Conservation (phyloP, 306 rosid species). For the Vigna reflexopilosa region DNA sequence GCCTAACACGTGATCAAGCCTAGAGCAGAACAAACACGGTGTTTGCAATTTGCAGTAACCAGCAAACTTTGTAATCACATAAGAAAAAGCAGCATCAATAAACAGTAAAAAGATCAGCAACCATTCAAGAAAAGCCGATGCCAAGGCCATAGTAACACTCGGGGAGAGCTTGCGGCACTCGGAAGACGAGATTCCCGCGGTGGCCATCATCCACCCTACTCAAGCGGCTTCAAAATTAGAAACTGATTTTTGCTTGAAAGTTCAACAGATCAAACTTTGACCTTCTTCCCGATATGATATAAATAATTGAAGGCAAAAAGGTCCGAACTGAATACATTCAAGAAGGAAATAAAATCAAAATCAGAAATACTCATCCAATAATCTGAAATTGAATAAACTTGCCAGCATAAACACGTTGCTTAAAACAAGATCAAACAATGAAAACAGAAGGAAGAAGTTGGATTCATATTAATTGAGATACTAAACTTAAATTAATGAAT, state of each 20-base stretch:
- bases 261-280: conserved; percentile 48
- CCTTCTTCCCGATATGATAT: conserved; percentile 46
- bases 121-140: conserved; percentile 85
- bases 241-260: conserved; percentile 37
- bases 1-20: conserved; percentile 89
- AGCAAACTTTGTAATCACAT: conserved; percentile 74
- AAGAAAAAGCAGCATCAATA: conserved; percentile 68
- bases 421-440: conserved; percentile 43
- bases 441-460: conserved; percentile 6
- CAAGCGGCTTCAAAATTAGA: conserved; percentile 42
- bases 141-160: conserved; percentile 51
- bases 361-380: conserved; percentile 37
- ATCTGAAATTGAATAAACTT: conserved; percentile 16
- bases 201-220: conserved; percentile 50
- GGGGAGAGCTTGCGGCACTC: conserved; percentile 35
- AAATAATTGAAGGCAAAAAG: conserved; percentile 46
- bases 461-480: conserved; percentile 9
- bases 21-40: conserved; percentile 90
- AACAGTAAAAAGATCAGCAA: conserved; percentile 73
- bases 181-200: conserved; percentile 50
- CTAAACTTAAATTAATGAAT: conserved; percentile 32
- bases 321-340: conserved; percentile 45
- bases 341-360: conserved; percentile 3
- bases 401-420: not conserved
- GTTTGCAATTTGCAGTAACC: conserved; percentile 61